Conservation (phyloP, 352 stramenopile genomes). For the Peronospora farinosa region DNA sequence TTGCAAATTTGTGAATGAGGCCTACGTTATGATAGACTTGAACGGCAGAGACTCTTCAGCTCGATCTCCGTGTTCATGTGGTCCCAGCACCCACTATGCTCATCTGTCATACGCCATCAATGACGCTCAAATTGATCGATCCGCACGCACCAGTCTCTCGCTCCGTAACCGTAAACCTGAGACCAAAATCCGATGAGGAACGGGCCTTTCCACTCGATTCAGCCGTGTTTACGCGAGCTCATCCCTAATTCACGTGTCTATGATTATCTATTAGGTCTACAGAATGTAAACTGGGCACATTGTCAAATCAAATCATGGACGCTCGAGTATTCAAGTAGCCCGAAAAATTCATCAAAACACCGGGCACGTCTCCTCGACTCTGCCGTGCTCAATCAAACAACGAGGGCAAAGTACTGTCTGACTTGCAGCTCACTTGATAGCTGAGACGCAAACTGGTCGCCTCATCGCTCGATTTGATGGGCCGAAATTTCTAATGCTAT, state of each 20-base stretch:
- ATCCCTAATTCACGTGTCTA: neutral
- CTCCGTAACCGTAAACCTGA: conserved; percentile 20
- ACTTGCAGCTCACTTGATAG: neutral
- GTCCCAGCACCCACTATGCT: conserved; percentile 22
- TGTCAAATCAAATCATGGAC: neutral
- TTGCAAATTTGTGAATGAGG: conserved; percentile 29
- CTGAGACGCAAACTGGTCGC: neutral
- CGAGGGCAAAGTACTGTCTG: neutral
- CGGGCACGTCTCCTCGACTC: neutral
- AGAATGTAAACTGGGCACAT: neutral
- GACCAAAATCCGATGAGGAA: conserved; percentile 25
- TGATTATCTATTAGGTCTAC: neutral
- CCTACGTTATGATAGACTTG: conserved; percentile 16
- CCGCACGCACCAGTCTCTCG: conserved; percentile 17
- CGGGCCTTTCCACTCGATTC: conserved; percentile 9
- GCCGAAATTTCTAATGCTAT: neutral
- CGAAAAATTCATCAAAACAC: neutral
- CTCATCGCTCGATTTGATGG: neutral
- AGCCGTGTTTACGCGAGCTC: conserved; percentile 11
- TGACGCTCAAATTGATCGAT: conserved; percentile 12
- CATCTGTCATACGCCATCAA: conserved; percentile 30
- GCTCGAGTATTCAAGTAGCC: neutral
- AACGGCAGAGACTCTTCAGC: conserved; percentile 28
- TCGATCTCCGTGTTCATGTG: conserved; percentile 3
- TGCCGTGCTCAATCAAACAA: neutral